These are phyloP conservation scores for Aspergillus fischeri DNA, from an alignment of 2,329 filamentous ascomycete genomes.

Conservation along the genomic window DNA sequence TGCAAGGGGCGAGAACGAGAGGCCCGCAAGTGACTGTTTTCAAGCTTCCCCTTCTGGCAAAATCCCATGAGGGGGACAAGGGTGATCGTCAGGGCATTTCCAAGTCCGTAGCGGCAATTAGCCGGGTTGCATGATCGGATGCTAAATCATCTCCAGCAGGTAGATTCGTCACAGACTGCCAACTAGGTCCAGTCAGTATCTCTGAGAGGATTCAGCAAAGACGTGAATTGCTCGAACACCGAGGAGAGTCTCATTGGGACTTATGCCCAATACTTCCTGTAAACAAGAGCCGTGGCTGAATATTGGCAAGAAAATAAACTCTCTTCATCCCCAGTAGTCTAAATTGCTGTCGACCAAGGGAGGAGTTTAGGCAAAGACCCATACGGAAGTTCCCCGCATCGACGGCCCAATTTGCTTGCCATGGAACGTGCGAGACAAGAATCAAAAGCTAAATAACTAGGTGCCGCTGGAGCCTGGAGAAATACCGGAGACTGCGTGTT, in stretches of 20 bases:
- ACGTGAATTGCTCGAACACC: not conserved
- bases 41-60: slow-evolving; percentile 8
- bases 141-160: not conserved
- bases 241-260: not conserved
- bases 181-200: not conserved
- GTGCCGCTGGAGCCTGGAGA: not conserved
- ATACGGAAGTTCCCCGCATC: not conserved
- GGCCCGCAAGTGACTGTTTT: not conserved
- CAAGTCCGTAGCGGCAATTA: not conserved
- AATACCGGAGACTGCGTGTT: not conserved
- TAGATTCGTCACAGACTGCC: not conserved
- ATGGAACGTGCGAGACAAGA: not conserved
- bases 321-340: not conserved
- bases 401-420: not conserved
- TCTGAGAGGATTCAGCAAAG: not conserved
- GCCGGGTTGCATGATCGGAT: not conserved
- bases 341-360: not conserved
- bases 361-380: not conserved
- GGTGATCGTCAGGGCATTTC: not conserved
- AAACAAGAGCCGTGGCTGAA: not conserved
- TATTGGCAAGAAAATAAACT: not conserved
- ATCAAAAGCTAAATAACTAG: not conserved
- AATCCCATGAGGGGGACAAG: slow-evolving; percentile 11
- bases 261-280: not conserved
- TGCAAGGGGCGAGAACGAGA: not conserved